phyloP scores from a whole-genome alignment of 257 asterid species.

The Solanum piurae region DNA sequence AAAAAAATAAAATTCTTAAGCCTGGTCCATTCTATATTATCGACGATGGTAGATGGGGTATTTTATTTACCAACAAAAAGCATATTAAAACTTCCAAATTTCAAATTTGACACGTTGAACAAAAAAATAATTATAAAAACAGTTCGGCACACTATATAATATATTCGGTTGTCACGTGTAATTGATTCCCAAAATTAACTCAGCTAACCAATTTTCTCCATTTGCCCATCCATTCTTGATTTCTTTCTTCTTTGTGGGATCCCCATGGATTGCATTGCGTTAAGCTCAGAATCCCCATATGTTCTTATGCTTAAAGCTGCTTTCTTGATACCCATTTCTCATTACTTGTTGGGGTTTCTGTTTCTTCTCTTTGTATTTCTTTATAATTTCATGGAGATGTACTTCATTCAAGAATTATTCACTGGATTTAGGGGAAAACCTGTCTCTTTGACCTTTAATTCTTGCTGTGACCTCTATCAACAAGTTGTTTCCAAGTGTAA shows the following conservation, averaged over 20 bases:
- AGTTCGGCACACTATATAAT: neutral
- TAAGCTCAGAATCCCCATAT: conserved; percentile 33
- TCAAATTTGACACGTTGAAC: neutral
- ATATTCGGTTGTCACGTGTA: neutral
- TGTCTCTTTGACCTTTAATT: conserved; percentile 41
- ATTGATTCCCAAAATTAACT: neutral
- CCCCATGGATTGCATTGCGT: conserved; percentile 21
- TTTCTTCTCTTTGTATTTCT: conserved; percentile 22
- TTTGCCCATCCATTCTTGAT: neutral
- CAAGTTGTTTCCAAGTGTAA: conserved; percentile 60
- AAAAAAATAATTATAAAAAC: too few species aligned
- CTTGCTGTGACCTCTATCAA: conserved; percentile 43
- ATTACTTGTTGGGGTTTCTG: conserved; percentile 31
- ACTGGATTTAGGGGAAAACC: conserved; percentile 68
- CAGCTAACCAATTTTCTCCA: neutral
- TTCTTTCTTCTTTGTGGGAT: neutral
- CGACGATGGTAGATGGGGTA: too few species aligned
- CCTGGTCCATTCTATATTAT: too few species aligned
- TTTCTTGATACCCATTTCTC: conserved; percentile 37
- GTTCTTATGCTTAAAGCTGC: conserved; percentile 35
- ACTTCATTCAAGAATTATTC: conserved; percentile 44
- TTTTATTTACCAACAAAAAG: too few species aligned
- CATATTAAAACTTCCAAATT: too few species aligned
- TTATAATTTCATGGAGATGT: conserved; percentile 59
- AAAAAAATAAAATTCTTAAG: too few species aligned